These are phyloP conservation scores for Climacium dendroides DNA, from an alignment of 225 moss, liverwort and hornwort species.

Conservation along the genomic window DNA sequence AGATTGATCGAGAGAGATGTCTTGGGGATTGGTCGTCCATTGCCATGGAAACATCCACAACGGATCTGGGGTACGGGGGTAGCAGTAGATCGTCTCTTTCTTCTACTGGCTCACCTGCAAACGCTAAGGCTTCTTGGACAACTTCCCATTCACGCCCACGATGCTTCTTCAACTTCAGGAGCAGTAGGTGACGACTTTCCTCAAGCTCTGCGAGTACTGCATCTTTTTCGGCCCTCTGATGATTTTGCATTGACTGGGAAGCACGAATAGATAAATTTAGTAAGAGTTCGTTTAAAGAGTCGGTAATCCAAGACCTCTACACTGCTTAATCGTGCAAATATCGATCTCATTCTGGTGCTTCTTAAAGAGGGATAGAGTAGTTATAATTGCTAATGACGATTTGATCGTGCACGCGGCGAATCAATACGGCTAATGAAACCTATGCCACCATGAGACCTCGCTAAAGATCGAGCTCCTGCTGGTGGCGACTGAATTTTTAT, in stretches of 20 bases:
- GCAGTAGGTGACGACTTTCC: slow-evolving; percentile 68
- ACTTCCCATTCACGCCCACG: slow-evolving; percentile 87
- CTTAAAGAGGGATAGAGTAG: neutral
- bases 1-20: slow-evolving; percentile 12
- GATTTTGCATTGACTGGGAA: slow-evolving; percentile 67
- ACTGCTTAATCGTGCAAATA: neutral
- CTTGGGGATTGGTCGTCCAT: slow-evolving; percentile 41
- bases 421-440: neutral
- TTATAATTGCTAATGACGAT: neutral
- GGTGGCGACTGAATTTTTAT: neutral
- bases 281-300: neutral
- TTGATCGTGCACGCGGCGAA: neutral
- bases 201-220: slow-evolving; percentile 74
- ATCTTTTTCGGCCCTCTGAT: slow-evolving; percentile 87
- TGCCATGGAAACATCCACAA: slow-evolving; percentile 28
- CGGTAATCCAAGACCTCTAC: neutral
- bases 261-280: neutral
- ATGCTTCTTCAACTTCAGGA: slow-evolving; percentile 76
- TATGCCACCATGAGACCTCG: neutral
- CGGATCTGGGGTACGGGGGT: slow-evolving; percentile 74
- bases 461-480: neutral
- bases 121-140: slow-evolving; percentile 84
- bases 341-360: neutral
- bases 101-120: slow-evolving; percentile 90
- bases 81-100: slow-evolving; percentile 76